Conservation (phyloP, 1,139 yeast genomes). For the Geotrichum aggregatum region DNA sequence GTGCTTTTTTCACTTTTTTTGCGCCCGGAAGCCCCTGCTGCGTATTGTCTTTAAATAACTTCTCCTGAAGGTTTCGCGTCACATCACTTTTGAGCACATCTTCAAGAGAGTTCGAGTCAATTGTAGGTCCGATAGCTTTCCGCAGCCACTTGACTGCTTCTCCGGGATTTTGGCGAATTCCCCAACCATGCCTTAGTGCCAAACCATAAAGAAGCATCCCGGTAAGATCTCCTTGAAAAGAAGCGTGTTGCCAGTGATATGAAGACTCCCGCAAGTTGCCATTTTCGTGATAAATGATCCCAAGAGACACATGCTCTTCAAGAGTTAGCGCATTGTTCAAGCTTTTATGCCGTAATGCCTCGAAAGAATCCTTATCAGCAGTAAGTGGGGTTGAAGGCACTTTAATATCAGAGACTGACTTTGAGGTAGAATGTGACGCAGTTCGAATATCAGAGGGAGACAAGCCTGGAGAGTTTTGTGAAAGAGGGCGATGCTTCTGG, state of each 20-base stretch:
- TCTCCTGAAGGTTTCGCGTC: slow-evolving; percentile 9
- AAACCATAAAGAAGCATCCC: slow-evolving; percentile 73
- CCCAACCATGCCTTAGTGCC: slow-evolving; percentile 67
- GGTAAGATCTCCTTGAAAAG: slow-evolving; percentile 55
- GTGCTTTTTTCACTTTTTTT: slow-evolving; percentile 33
- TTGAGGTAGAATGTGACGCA: slow-evolving; percentile 10
- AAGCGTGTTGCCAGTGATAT: slow-evolving; percentile 61
- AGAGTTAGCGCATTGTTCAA: slow-evolving; percentile 29
- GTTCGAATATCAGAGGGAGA: slow-evolving; percentile 11
- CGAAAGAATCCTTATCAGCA: slow-evolving; percentile 15
- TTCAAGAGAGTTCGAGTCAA: slow-evolving; percentile 17
- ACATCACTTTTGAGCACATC: slow-evolving; percentile 15
- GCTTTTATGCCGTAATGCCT: slow-evolving; percentile 12
- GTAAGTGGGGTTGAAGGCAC: not conserved
- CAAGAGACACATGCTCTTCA: slow-evolving; percentile 48
- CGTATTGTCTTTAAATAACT: slow-evolving; percentile 4
- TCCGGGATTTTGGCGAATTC: slow-evolving; percentile 56
- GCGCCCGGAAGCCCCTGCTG: slow-evolving; percentile 9
- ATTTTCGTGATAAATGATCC: slow-evolving; percentile 51
- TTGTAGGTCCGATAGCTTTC: slow-evolving; percentile 41
- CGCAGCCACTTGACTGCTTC: slow-evolving; percentile 62
- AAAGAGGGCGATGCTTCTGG: not conserved
- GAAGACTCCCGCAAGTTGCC: slow-evolving; percentile 69
- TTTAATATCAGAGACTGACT: not conserved
- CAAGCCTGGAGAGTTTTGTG: not conserved